These are phyloP conservation scores for Hymenoscyphus fructigenus DNA, from an alignment of 2,329 filamentous ascomycete species.

Conservation along the genomic window DNA sequence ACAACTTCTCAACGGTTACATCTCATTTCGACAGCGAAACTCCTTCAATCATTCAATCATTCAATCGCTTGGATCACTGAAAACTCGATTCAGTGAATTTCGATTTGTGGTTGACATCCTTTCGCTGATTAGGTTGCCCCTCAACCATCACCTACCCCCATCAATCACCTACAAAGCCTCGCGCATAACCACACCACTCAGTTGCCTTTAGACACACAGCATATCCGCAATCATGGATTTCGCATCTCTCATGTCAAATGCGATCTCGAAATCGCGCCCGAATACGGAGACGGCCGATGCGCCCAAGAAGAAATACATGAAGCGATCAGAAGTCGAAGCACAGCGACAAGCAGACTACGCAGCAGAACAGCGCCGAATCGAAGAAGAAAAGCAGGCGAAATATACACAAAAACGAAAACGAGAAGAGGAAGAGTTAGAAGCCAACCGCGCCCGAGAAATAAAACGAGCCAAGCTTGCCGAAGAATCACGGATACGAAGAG, in stretches of 20 bases:
- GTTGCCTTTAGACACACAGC: background rate
- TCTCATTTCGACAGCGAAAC: background rate
- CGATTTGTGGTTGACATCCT: background rate
- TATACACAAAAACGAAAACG: conserved; percentile 79
- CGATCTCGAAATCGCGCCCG: conserved; percentile 79
- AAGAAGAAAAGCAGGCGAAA: conserved; percentile 68
- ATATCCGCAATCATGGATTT: conserved; percentile 76
- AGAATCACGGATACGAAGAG: conserved; percentile 67
- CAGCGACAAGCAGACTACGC: conserved; percentile 77
- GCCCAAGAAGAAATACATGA: conserved; percentile 72
- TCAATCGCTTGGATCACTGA: background rate
- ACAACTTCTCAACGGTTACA: background rate
- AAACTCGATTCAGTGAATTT: background rate
- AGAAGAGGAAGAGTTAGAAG: conserved; percentile 79
- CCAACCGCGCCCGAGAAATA: conserved; percentile 70
- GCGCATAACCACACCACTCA: background rate
- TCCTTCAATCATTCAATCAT: background rate
- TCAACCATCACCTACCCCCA: background rate
- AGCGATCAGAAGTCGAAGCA: conserved; percentile 82
- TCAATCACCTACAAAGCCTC: background rate
- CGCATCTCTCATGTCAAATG: conserved; percentile 86
- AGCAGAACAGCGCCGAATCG: conserved; percentile 74
- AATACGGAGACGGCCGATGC: conserved; percentile 27
- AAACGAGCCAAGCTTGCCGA: conserved; percentile 81
- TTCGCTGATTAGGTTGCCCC: too few species aligned